Percentiles rank a stretch among this genome's conserved stretches.
Evolutionary conservation across 2,329 filamentous ascomycete species (phyloP).

Genomic region (Cadophora luteo-olivacea): DNA sequence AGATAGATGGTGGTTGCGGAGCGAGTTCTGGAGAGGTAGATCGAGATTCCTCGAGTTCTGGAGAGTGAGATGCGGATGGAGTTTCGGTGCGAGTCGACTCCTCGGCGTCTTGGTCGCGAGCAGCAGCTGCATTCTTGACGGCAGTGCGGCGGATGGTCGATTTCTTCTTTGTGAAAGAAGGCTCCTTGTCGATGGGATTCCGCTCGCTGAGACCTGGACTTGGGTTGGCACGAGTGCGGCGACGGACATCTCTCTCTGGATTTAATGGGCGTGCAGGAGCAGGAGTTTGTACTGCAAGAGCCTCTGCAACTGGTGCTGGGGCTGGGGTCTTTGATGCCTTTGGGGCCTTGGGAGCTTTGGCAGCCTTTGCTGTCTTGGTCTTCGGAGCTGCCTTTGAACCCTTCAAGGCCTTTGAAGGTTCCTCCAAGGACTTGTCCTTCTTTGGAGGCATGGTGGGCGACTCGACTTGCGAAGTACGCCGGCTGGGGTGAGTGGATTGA

Average conservation of each 20-base stretch:
- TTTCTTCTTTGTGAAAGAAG: constrained; percentile 2
- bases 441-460: constrained; percentile 13
- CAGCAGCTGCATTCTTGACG: not conserved
- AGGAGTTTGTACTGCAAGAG: not conserved
- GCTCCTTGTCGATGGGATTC: constrained; percentile 1
- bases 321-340: not conserved
- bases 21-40: constrained; percentile 8
- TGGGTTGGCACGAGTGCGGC: constrained; percentile 10
- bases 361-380: not conserved
- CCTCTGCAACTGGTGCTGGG: not conserved
- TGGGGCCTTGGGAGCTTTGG: constrained; percentile 1
- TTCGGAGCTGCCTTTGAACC: not conserved
- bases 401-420: not conserved
- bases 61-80: constrained; percentile 7
- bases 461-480: constrained; percentile 8
- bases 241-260: not conserved
- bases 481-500: too few species aligned
- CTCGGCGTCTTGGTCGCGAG: constrained; percentile 13
- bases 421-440: constrained; percentile 11
- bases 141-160: constrained; percentile 1
- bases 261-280: not conserved
- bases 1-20: not conserved
- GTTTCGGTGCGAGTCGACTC: constrained; percentile 8
- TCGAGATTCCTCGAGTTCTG: constrained; percentile 11
- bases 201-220: constrained; percentile 7